Evolutionary conservation across 176 grass and related monocot genomes (phyloP), one percentile per base, ranked within the genome.

Genomic region (sorghum (Sorghum bicolor)): DNA sequence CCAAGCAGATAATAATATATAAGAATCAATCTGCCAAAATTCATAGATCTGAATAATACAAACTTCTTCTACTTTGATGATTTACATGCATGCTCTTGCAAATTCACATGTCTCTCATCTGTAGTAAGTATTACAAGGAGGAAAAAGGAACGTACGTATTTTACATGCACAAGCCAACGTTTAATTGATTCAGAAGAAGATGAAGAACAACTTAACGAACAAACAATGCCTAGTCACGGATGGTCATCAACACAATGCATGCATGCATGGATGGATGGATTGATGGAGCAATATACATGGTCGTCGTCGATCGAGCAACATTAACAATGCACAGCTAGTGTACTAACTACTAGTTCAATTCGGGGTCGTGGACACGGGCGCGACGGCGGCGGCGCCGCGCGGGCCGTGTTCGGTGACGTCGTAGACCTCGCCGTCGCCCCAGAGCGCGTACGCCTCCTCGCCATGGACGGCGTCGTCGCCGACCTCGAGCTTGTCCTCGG

Each of bases 381-480:
- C 48, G 5, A 90, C 84, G 37, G 80, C 66, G 22, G 71, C 38
- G n/a, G 17, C 19, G 5, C 7, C 53, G 67, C 58, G 87, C 19
- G 45, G 72, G 2, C 65, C 88, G 24, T 97, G 90, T 78, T 41
- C 88, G 37, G 88, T 88, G 61, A n/a, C 14, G 76, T 97, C 95
- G 38, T 95, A 94, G 22, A 88, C 68, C 93, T 98, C 96, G 19
- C 96, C 91, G 33, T 98, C 96, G 3, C 91, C 96, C 93, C 96
- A 98, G 24, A 98, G 80, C 9, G 96, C 96, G 43, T 98, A 98
- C 1, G 96, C 93, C 91, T 98, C 96, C 91, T 98, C 96, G 19
- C 96, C 93, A 47, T 98, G 93, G 70, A 82, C 96, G 12, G 96
- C 91, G 63, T 95, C 96, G 38, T 98, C 96, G 28, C 96, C 96